Base-by-base conservation (phyloP, 1,139 yeast genomes). In the Blastobotrys malaysiensis region DNA sequence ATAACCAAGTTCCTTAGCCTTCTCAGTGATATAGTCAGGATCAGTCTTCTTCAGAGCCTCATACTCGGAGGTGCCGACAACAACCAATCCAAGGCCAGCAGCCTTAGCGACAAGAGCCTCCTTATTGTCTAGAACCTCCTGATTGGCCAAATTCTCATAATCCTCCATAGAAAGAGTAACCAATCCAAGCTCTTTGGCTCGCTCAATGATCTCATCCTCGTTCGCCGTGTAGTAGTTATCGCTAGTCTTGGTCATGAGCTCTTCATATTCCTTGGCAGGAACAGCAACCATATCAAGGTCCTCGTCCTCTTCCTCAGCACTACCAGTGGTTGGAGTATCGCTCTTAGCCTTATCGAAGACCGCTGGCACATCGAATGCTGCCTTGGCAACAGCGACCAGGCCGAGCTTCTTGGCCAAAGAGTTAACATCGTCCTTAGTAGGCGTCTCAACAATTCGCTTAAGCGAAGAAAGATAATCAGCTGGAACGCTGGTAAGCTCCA, bases 401-500 rank as follows among this genome's bases (percentile, higher is more conserved):
- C 67, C 70, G 6, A 65, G 59, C 55, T 63, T 66, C 20, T 57
- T 54, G 3, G 73, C 71, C 57, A 69, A 55, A 11, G 50, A 50
- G 9, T 54, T 56, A n/a, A 70, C 60, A 51, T 72, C 74, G 0
- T 63, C 67, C 27, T 56, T 56, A 1, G 68, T 60, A 7, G 75
- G 75, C 26, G 57, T 52, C 57, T 72, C 74, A 14, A 62, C 74
- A 48, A 69, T 62, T 6, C 67, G 61, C 48, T 68, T 61, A 49
- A 72, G 57, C 3, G 69, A 61, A 9, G 68, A 61, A 11, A 71
- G 60, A 47, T 71, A 69, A 6, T 64, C 67, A 1, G 64, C 58
- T 2, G 74, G 73, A 5, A 71, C 74, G 0, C 70, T 64, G 55
- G 63, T 64, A 59, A 69, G 62, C 6, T 66, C 72, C 13, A 62